phyloP scores from a whole-genome alignment of 257 asterid species.

The Fraxinus anomala region DNA sequence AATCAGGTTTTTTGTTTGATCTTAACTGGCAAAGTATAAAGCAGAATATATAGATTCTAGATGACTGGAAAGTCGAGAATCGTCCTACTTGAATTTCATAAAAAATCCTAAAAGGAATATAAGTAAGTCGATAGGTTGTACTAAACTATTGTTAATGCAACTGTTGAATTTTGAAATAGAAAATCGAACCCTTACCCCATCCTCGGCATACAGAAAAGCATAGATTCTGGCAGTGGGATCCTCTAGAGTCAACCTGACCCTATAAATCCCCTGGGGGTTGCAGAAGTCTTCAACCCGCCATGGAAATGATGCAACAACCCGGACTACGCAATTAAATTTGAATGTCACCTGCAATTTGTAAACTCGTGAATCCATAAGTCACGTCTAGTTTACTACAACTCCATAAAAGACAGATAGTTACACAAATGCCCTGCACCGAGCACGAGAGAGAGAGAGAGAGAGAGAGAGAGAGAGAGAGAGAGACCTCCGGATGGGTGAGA shows the following conservation, averaged over 20 bases:
- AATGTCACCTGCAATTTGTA: slow-evolving; percentile 54
- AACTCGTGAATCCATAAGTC: slow-evolving; percentile 17
- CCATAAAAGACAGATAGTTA: neutral
- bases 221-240: slow-evolving; percentile 91
- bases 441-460: neutral
- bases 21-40: neutral
- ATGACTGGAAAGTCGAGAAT: neutral
- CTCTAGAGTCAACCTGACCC: slow-evolving; percentile 81
- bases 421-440: too few relatives aligned
- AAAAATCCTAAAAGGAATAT: neutral
- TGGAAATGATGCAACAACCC: slow-evolving; percentile 67
- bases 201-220: slow-evolving; percentile 68
- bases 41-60: too few relatives aligned
- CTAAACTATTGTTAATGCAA: neutral
- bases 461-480: slow-evolving; percentile 2
- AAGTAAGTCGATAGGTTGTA: neutral
- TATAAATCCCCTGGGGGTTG: slow-evolving; percentile 55
- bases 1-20: neutral
- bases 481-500: slow-evolving; percentile 72
- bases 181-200: slow-evolving; percentile 56
- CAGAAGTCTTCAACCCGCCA: slow-evolving; percentile 56
- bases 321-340: slow-evolving; percentile 69
- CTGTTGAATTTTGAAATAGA: neutral
- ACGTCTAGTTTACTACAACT: slow-evolving; percentile 4
- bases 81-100: neutral